phyloP scores from a whole-genome alignment of 2,329 filamentous ascomycete genomes.

The Tolypocladium sp. region DNA sequence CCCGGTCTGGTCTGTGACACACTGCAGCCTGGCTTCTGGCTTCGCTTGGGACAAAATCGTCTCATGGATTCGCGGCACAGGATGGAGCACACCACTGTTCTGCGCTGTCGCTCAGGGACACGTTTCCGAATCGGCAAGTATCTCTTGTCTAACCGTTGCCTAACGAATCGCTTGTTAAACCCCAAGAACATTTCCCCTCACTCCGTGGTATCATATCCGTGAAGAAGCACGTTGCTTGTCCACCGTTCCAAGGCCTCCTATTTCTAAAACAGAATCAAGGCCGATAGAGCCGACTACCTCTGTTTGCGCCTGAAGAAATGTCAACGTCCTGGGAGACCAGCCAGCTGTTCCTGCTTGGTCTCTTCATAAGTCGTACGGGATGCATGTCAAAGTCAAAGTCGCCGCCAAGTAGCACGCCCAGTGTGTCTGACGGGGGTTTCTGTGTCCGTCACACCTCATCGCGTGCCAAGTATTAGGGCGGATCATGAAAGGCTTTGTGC shows the following conservation, averaged over 20 bases:
- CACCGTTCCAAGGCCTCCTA: background rate
- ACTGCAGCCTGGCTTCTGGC: background rate
- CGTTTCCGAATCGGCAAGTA: background rate
- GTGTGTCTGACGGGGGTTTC: background rate
- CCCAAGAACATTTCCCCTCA: background rate
- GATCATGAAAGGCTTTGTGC: constrained; percentile 14
- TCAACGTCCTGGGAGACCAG: background rate
- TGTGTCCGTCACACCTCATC: background rate
- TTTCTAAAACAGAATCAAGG: background rate
- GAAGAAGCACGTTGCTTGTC: background rate
- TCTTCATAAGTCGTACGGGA: background rate
- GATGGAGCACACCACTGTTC: background rate
- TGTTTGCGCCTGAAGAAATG: background rate
- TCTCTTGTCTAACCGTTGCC: background rate
- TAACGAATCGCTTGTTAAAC: background rate
- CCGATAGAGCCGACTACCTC: background rate
- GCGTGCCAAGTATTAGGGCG: background rate
- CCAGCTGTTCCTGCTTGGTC: background rate
- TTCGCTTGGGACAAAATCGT: background rate
- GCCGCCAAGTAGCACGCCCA: background rate
- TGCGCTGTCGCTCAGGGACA: background rate
- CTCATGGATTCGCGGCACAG: background rate
- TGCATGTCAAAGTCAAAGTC: background rate
- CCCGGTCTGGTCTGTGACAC: background rate
- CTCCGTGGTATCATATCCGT: constrained; percentile 1